phyloP scores from a whole-genome alignment of 768 basidiomycete species.

The Tubosaeta sp. region DNA sequence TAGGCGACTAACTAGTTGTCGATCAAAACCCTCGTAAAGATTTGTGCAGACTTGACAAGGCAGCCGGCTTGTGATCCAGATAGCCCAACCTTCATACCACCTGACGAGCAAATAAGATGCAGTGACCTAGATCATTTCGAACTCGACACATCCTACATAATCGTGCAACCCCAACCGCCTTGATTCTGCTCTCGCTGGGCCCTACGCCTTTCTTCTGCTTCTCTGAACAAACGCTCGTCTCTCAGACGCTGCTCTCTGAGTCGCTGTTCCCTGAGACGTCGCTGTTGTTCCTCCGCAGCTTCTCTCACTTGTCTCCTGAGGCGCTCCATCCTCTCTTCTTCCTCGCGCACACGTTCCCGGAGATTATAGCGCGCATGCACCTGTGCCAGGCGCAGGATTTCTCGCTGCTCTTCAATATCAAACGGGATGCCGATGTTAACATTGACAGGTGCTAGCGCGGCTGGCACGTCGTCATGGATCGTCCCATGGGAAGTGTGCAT shows the following conservation, averaged over 20 bases:
- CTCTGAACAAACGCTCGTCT: not conserved
- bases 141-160: slow-evolving; percentile 23
- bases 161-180: slow-evolving; percentile 21
- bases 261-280: not conserved
- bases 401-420: slow-evolving; percentile 20
- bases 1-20: too few relatives aligned
- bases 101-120: too few relatives aligned
- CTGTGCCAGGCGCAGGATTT: slow-evolving; percentile 13
- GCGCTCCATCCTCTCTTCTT: not conserved
- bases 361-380: slow-evolving; percentile 2
- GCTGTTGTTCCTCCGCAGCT: not conserved
- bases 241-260: not conserved
- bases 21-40: too few relatives aligned
- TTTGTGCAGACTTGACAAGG: too few relatives aligned
- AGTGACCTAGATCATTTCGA: too few relatives aligned
- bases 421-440: slow-evolving; percentile 11
- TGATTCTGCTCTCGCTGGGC: not conserved
- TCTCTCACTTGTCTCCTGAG: not conserved
- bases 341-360: not conserved
- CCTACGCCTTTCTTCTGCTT: not conserved
- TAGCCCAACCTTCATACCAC: too few relatives aligned
- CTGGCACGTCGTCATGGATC: slow-evolving; percentile 19
- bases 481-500: slow-evolving; percentile 34
- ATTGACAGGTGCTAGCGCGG: not conserved
- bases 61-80: too few relatives aligned